Evolutionary conservation across 1,284 basidiomycete species (phyloP).

Genomic region (Caloboletus firmus): DNA sequence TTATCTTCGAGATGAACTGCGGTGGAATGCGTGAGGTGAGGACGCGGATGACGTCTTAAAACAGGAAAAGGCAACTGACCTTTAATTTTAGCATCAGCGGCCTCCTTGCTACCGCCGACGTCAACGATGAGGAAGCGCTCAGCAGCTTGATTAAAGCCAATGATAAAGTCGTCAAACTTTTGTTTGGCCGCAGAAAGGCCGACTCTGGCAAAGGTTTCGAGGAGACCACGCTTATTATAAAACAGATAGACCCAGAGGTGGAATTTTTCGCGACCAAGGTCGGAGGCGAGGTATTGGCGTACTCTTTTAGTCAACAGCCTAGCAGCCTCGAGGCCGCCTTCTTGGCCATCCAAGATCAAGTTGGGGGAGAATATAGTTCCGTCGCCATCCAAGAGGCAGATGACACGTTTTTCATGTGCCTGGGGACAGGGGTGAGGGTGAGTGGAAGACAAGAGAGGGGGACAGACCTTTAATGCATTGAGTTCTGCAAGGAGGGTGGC

Average conservation of each 20-base stretch:
- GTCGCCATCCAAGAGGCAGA: slow-evolving; percentile 66
- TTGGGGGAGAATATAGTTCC: slow-evolving; percentile 59
- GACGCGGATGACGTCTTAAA: neutral
- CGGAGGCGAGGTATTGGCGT: slow-evolving; percentile 42
- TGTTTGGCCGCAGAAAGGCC: slow-evolving; percentile 41
- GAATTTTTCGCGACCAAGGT: slow-evolving; percentile 44
- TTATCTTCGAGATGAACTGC: slow-evolving; percentile 61
- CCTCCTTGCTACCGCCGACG: slow-evolving; percentile 71
- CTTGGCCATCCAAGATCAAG: slow-evolving; percentile 52
- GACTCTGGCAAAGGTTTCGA: slow-evolving; percentile 48
- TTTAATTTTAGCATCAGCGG: slow-evolving; percentile 71
- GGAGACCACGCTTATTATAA: slow-evolving; percentile 60
- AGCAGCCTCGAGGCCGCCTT: slow-evolving; percentile 58
- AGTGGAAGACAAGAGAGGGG: neutral
- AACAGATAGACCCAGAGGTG: slow-evolving; percentile 67
- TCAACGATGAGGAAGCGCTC: slow-evolving; percentile 69
- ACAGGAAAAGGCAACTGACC: slow-evolving; percentile 38
- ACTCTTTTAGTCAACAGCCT: slow-evolving; percentile 52
- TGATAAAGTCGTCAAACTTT: slow-evolving; percentile 60
- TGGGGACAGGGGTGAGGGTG: slow-evolving; percentile 20
- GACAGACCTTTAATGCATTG: slow-evolving; percentile 24
- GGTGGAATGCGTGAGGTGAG: slow-evolving; percentile 13
- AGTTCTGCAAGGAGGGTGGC: slow-evolving; percentile 24
- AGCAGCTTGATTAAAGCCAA: slow-evolving; percentile 65
- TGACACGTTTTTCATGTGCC: slow-evolving; percentile 49